Evolutionary conservation across 768 basidiomycete species (phyloP).

Genomic region (Pholiota microspora): DNA sequence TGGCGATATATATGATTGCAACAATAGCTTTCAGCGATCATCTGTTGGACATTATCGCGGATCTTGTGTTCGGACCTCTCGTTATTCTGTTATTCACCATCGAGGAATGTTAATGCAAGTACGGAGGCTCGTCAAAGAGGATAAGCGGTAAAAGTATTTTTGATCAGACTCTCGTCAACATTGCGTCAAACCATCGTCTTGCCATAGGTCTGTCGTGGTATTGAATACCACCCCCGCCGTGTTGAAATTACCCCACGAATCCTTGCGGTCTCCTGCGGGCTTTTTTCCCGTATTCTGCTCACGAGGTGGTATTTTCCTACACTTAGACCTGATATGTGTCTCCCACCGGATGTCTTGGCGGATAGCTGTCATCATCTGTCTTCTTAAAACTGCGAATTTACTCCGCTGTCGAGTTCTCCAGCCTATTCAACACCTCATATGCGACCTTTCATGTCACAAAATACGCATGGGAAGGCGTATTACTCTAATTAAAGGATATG

Average conservation of each 20-base stretch:
- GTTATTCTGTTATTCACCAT: too few relatives aligned
- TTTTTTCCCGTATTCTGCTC: neutral
- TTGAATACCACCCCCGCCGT: neutral
- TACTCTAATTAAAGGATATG: neutral
- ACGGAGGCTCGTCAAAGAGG: too few relatives aligned
- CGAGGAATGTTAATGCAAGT: too few relatives aligned
- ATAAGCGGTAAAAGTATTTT: too few relatives aligned
- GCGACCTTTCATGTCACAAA: neutral
- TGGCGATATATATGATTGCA: too few relatives aligned
- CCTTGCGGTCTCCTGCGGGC: neutral
- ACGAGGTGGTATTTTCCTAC: neutral
- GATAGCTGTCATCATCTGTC: neutral
- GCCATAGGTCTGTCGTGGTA: neutral
- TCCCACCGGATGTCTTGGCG: neutral
- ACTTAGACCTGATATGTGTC: neutral
- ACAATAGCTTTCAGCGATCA: too few relatives aligned
- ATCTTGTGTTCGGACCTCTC: too few relatives aligned
- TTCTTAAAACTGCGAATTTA: neutral
- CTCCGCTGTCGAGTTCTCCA: neutral
- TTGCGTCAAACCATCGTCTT: neutral
- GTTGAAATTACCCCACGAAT: neutral
- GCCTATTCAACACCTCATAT: neutral
- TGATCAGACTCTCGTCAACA: neutral
- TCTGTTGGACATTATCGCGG: too few relatives aligned
- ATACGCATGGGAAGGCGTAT: neutral